Evolutionary conservation across 345 rosid species (phyloP), one percentile per base, ranked within the genome.

Genomic region (Capsella bursapastoris): DNA sequence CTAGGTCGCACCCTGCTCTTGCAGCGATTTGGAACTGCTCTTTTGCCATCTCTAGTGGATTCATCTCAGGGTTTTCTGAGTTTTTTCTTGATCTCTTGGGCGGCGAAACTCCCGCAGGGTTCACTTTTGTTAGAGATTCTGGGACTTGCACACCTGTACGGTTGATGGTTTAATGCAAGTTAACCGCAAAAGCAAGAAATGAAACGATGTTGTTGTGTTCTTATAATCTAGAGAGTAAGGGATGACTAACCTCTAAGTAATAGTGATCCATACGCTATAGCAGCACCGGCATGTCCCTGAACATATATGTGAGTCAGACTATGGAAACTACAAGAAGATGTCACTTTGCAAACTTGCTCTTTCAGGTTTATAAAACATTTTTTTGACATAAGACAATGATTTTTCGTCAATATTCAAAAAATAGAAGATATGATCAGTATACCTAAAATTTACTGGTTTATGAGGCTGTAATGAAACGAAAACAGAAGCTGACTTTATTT

Each of bases 211-310:
- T 22, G 37, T 15, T 66, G 44, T 25, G 45, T 37, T 48, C 28
- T 15, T 7, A 14, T 7, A 57, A 62, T 50, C 34, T 40, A 49
- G 27, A 38, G 6, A 28, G 57, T 16, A 10, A 57, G 6, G 12
- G 41, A 40, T 25, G 65, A 57, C 86, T 77, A 56, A 88, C 97
- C 97, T 88, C 92, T 80, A 56, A 93, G 90, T 70, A 93, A 88
- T 73, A 91, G 97, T 66, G 97, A 85, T 75, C 98, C 98, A 83
- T 88, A 88, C 15, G 91, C 95, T 63, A 89, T 64, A 16, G 97
- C 96, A 37, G 98, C 98, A 81, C 94, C 98, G 16, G 89, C 83
- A 84, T 93, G 97, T 63, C 97, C 95, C 93, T 93, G 86, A 48
- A 40, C 47, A 64, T 40, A 64, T 40, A 56, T 18, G 35, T 7